These are phyloP conservation scores for Ceratobasidium papillatum DNA, from an alignment of 1,284 basidiomycete species.

Conservation along the genomic window DNA sequence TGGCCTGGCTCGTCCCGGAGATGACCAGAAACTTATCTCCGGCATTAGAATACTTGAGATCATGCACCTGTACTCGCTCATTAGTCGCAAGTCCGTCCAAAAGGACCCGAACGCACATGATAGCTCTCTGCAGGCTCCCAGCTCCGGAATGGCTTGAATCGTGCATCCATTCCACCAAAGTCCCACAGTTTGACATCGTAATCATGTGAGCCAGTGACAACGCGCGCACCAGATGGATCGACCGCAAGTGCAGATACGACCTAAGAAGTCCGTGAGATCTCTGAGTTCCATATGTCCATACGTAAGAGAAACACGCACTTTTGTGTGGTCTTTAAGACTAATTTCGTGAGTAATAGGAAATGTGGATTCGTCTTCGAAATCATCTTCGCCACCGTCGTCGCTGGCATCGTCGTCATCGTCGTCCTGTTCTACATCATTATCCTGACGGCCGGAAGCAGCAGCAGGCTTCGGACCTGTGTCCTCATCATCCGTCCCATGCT, in stretches of 20 bases:
- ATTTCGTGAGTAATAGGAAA: conserved; percentile 91
- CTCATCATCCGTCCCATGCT: conserved; percentile 50
- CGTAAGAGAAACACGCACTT: conserved; percentile 54
- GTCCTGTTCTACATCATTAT: conserved; percentile 47
- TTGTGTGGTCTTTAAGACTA: conserved; percentile 90
- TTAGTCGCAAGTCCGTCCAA: background rate
- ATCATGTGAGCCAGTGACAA: conserved; percentile 93
- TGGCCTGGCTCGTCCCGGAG: conserved; percentile 88
- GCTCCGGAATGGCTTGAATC: conserved; percentile 88
- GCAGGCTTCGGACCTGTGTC: conserved; percentile 51
- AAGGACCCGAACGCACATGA: conserved; percentile 67
- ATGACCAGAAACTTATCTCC: conserved; percentile 86
- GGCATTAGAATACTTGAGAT: conserved; percentile 86
- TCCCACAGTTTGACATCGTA: conserved; percentile 99
- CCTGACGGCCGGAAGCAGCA: background rate
- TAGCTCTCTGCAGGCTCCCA: conserved; percentile 95
- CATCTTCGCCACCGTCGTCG: conserved; percentile 57
- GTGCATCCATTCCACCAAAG: conserved; percentile 95
- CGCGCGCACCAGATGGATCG: conserved; percentile 91
- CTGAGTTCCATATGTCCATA: background rate
- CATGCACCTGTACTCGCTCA: conserved; percentile 71
- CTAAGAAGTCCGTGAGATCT: conserved; percentile 48
- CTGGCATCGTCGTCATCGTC: conserved; percentile 64
- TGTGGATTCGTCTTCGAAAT: conserved; percentile 56
- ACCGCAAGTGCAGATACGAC: conserved; percentile 91